These are phyloP conservation scores for Pichia exigua DNA, from an alignment of 805 yeast species.

Conservation along the genomic window DNA sequence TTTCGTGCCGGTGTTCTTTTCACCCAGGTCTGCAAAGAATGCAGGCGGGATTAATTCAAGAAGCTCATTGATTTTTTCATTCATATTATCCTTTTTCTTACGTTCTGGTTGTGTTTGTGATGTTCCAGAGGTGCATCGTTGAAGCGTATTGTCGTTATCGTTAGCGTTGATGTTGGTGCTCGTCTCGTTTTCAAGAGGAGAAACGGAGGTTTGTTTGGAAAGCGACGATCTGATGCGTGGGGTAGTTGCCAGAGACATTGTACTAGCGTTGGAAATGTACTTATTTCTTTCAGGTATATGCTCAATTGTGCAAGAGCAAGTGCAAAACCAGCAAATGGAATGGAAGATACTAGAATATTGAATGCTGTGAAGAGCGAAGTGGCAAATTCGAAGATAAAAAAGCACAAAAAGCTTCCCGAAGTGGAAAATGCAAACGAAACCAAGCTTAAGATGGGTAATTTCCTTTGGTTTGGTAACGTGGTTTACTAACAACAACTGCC, in stretches of 20 bases:
- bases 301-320: not conserved
- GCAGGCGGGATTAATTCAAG: conserved; percentile 27
- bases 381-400: not conserved
- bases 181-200: not conserved
- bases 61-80: conserved; percentile 47
- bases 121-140: not conserved
- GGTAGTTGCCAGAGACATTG: conserved; percentile 4
- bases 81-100: conserved; percentile 48
- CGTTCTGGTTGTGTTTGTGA: conserved; percentile 26
- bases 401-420: not conserved
- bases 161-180: not conserved
- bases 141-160: not conserved
- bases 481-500: not conserved
- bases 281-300: too few species aligned
- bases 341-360: not conserved
- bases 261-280: not conserved
- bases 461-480: too few species aligned
- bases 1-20: conserved; percentile 58
- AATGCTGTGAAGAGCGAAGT: not conserved
- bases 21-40: conserved; percentile 34
- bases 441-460: not conserved
- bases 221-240: conserved; percentile 10
- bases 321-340: not conserved
- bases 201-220: conserved; percentile 7
- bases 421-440: not conserved